These are phyloP conservation scores for Exophiala phaeomuriformis DNA, from an alignment of 2,329 filamentous ascomycete genomes.

Conservation along the genomic window DNA sequence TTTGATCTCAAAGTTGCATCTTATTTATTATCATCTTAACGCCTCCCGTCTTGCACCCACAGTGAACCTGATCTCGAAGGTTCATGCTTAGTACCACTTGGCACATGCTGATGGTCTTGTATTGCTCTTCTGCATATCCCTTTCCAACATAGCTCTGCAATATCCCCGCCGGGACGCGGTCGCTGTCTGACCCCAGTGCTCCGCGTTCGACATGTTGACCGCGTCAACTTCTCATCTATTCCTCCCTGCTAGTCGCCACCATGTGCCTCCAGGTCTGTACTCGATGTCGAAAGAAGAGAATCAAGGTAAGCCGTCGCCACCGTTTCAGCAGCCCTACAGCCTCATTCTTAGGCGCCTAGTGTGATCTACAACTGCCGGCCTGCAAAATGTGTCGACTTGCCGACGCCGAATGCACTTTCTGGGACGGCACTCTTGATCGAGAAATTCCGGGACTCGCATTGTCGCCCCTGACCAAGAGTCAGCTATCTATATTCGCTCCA, in stretches of 20 bases:
- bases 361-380: slow-evolving; percentile 10
- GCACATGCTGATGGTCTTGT: too few species aligned
- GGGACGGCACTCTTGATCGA: slow-evolving; percentile 7
- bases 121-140: too few species aligned
- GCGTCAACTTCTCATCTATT: too few species aligned
- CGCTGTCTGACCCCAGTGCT: too few species aligned
- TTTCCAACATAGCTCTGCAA: too few species aligned
- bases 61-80: too few species aligned
- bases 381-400: slow-evolving; percentile 10
- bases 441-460: slow-evolving; percentile 6
- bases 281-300: slow-evolving; percentile 12
- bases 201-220: too few species aligned
- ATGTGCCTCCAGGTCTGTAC: slow-evolving; percentile 9
- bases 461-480: background rate
- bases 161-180: too few species aligned
- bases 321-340: background rate
- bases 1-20: too few species aligned
- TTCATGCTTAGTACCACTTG: too few species aligned
- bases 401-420: slow-evolving; percentile 14
- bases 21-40: too few species aligned
- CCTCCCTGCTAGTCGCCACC: background rate
- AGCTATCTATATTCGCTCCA: slow-evolving; percentile 11
- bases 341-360: background rate
- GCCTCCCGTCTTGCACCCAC: too few species aligned
- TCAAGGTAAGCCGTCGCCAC: background rate